These are phyloP conservation scores for Calonectria naviculata DNA, from an alignment of 2,329 filamentous ascomycete genomes.

Conservation along the genomic window DNA sequence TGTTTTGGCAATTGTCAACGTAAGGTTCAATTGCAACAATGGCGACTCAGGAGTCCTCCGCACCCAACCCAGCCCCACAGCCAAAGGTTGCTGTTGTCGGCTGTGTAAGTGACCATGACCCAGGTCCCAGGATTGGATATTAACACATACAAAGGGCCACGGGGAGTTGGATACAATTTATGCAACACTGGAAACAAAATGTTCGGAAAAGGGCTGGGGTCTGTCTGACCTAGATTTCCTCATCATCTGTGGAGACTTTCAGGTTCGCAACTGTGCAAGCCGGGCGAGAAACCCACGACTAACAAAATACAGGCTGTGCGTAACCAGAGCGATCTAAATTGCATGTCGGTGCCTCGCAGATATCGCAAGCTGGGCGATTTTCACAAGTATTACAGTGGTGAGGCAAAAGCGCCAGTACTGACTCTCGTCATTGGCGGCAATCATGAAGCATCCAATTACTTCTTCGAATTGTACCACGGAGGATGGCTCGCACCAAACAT, in stretches of 20 bases:
- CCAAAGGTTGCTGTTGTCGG: conserved; percentile 26
- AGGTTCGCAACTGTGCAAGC: conserved; percentile 60
- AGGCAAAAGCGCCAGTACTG: conserved; percentile 80
- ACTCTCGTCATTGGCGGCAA: conserved; percentile 95
- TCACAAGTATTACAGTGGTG: conserved; percentile 89
- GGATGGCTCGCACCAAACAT: conserved; percentile 97
- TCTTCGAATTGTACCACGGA: conserved; percentile 93
- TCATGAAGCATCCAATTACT: conserved; percentile 89
- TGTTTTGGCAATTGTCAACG: not conserved
- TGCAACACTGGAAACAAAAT: conserved; percentile 4
- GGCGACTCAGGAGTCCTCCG: not conserved
- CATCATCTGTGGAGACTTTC: conserved; percentile 96
- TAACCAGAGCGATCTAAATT: conserved; percentile 86
- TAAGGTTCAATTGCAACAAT: not conserved
- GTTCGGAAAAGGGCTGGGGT: conserved; percentile 17
- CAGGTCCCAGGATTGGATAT: not conserved
- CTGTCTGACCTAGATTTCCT: conserved; percentile 78
- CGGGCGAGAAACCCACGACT: not conserved
- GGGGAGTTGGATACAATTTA: conserved; percentile 25
- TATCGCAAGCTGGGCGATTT: conserved; percentile 92
- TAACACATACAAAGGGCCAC: conserved; percentile 10
- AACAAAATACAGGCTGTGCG: conserved; percentile 72
- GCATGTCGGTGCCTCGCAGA: conserved; percentile 89
- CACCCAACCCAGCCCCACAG: not conserved
- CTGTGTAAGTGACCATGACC: conserved; percentile 16